These are phyloP conservation scores for Setaria italica DNA, from an alignment of 202 grass and related monocot species.

Conservation along the genomic window DNA sequence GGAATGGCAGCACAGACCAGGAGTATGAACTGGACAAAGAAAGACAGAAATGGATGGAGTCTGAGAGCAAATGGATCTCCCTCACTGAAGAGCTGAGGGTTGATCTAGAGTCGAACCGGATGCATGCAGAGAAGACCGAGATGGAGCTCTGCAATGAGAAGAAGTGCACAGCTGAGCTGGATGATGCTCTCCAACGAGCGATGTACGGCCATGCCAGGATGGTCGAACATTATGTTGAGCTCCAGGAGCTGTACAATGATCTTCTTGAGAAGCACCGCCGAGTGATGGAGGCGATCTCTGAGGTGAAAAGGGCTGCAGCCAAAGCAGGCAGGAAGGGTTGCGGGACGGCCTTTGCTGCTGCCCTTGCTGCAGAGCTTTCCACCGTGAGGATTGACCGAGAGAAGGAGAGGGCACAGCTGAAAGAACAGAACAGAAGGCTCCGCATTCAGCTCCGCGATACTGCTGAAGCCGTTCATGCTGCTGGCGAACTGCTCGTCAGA, in stretches of 20 bases:
- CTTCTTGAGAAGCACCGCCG: conserved; percentile 75
- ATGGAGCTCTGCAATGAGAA: conserved; percentile 81
- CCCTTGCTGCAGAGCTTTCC: conserved; percentile 91
- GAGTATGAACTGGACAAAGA: conserved; percentile 83
- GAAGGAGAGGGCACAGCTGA: conserved; percentile 80
- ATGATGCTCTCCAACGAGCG: conserved; percentile 82
- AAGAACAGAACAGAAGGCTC: conserved; percentile 95
- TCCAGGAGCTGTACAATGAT: conserved; percentile 90
- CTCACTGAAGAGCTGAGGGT: conserved; percentile 85
- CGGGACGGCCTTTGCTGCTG: conserved; percentile 88
- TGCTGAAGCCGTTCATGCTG: conserved; percentile 95
- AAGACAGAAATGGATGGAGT: conserved; percentile 88
- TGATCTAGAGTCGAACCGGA: conserved; percentile 85
- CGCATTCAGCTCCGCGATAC: conserved; percentile 92
- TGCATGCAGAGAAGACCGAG: conserved; percentile 82
- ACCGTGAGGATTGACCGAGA: conserved; percentile 90
- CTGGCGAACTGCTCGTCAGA: conserved; percentile 88
- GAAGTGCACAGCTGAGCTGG: conserved; percentile 85
- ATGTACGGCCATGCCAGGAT: conserved; percentile 88
- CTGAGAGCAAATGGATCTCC: conserved; percentile 96
- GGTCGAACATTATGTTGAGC: conserved; percentile 90
- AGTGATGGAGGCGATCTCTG: conserved; percentile 86
- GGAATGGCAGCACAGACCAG: conserved; percentile 62
- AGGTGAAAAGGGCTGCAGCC: conserved; percentile 82
- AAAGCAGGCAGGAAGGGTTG: conserved; percentile 87